Evolutionary conservation across 805 yeast species (phyloP).

Genomic region (Saccharomycopsis fibuligera): DNA sequence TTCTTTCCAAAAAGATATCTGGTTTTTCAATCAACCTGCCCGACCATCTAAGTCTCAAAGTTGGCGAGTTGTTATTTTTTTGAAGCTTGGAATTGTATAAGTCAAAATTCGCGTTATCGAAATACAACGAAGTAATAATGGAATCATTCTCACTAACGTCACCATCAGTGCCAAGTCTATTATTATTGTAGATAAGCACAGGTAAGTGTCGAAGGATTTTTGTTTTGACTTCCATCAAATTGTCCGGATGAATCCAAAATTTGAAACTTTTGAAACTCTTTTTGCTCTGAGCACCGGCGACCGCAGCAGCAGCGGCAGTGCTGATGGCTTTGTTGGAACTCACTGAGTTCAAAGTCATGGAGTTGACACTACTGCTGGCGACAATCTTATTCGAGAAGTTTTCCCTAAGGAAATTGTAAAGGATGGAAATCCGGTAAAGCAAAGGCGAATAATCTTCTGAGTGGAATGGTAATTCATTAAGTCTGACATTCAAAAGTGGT

Average conservation of each 20-base stretch:
- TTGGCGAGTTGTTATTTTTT: conserved; percentile 61
- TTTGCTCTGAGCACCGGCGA: conserved; percentile 28
- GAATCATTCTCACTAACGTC: conserved; percentile 54
- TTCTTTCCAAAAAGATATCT: conserved; percentile 76
- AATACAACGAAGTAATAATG: conserved; percentile 76
- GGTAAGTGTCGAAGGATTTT: conserved; percentile 89
- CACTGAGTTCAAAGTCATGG: conserved; percentile 31
- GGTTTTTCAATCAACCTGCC: conserved; percentile 75
- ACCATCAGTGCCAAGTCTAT: conserved; percentile 43
- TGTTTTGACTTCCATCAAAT: conserved; percentile 96
- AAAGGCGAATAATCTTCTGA: conserved; percentile 93
- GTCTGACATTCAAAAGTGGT: conserved; percentile 81
- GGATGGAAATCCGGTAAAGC: conserved; percentile 70
- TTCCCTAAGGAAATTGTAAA: conserved; percentile 78
- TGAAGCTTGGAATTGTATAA: conserved; percentile 78
- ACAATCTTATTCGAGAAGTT: conserved; percentile 39
- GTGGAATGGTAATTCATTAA: conserved; percentile 84
- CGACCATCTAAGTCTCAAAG: conserved; percentile 84
- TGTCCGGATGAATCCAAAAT: conserved; percentile 97
- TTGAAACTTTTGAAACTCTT: conserved; percentile 57
- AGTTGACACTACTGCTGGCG: conserved; percentile 27
- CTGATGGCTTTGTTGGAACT: conserved; percentile 30
- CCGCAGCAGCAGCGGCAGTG: conserved; percentile 31
- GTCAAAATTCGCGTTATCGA: conserved; percentile 79
- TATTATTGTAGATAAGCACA: conserved; percentile 64